Base-by-base conservation (phyloP, 306 rosid species). In the Vicia faba region DNA sequence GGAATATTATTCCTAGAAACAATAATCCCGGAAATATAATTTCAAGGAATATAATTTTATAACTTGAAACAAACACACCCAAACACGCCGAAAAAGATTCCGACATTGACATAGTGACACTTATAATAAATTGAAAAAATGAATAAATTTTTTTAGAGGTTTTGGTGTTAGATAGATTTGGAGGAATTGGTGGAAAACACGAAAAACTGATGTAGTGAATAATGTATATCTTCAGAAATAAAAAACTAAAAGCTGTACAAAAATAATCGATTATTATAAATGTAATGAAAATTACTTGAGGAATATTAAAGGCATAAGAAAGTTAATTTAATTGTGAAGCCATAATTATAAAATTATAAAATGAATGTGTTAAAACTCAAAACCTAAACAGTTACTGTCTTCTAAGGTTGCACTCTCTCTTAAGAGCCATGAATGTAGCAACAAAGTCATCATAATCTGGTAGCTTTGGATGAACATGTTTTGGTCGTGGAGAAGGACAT, bases 401-500 rank as follows among this genome's bases (percentile, higher is more conserved):
- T 51, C 29, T 19, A 51, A 51, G 57, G 0, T 3, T 57, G 40
- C 14, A 20, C 60, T 75, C 84, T 78, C 75, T 82, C 81, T 87
- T 88, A 49, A 88, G 85, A 69, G 89, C 88, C 77, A 38, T 58
- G 83, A 92, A 87, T 58, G 72, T 82, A 19, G 95, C 84, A 61
- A 85, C 80, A 61, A 91, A 60, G 53, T 85, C 90, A 7, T 89
- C 92, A 68, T 81, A 92, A 18, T 92, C 87, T 0, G 96, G 97
- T 79, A 92, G 71, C 78, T 89, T 89, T 0, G 96, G 97, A 81
- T 92, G 97, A 61, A 92, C 95, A 77, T 92, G 97, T 3, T 75
- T 82, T 2, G 90, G 92, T 61, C 75, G 38, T 40, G 33, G 75
- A 41, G 78, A 49, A 12, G 82, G 76, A 73, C 64, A 83, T 1